A percentile compares a stretch with the other conserved stretches of the same genome.
Evolutionary conservation across 352 stramenopile genomes (phyloP).

Genomic region (Phytophthora hibernalis): DNA sequence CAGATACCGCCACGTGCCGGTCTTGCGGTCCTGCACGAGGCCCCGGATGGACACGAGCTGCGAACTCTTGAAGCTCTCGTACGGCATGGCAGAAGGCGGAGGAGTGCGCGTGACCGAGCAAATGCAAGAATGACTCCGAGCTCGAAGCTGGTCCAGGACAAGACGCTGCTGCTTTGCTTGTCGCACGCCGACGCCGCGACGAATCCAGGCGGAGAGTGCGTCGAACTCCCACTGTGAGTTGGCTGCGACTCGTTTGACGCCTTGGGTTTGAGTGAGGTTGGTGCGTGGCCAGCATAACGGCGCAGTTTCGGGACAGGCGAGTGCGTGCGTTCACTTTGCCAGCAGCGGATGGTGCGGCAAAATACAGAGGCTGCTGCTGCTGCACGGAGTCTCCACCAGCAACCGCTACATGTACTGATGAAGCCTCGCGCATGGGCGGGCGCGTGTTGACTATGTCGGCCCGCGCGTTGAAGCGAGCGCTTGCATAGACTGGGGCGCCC

Average conservation of each 20-base stretch:
- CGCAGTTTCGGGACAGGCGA: conserved; percentile 24
- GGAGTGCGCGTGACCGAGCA: too few species aligned
- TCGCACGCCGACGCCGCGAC: conserved; percentile 3
- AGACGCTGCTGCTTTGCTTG: neutral
- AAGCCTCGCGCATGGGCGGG: conserved; percentile 9
- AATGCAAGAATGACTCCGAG: neutral
- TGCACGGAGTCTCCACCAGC: too few species aligned
- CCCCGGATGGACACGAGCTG: conserved; percentile 60
- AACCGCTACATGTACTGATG: too few species aligned
- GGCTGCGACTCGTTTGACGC: conserved; percentile 24
- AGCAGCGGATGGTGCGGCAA: neutral
- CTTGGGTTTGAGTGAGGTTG: too few species aligned
- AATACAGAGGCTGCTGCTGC: neutral
- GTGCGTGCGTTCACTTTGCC: neutral
- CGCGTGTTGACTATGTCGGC: conserved; percentile 12
- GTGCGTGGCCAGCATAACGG: neutral
- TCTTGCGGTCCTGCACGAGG: conserved; percentile 56
- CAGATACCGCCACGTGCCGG: conserved; percentile 65
- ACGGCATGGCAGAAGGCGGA: conserved; percentile 65
- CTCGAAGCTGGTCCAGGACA: neutral
- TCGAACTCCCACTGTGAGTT: conserved; percentile 34
- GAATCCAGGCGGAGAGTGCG: conserved; percentile 29
- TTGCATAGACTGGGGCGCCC: neutral
- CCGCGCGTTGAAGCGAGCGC: conserved; percentile 11
- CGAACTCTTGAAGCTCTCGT: conserved; percentile 75